Evolutionary conservation across 2,329 filamentous ascomycete genomes (phyloP).

Genomic region (Beauveria sp.): DNA sequence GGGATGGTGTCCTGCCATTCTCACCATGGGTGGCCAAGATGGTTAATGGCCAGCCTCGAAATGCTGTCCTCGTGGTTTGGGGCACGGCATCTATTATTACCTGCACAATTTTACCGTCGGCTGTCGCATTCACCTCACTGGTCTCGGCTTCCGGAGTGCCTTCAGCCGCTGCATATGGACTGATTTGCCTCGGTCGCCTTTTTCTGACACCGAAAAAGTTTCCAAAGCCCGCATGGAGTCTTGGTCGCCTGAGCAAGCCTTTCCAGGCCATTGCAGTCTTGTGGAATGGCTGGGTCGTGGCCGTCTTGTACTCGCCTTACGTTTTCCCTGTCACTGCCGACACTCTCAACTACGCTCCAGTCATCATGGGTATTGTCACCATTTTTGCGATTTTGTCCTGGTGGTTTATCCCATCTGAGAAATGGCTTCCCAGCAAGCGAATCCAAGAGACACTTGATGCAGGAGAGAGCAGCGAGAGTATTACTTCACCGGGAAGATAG

Average conservation of each 20-base stretch:
- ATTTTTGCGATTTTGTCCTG: conserved; percentile 40
- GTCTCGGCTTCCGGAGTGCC: conserved; percentile 46
- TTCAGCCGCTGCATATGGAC: conserved; percentile 42
- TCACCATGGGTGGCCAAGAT: conserved; percentile 51
- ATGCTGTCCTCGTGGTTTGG: conserved; percentile 53
- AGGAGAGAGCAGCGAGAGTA: neutral
- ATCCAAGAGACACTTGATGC: conserved; percentile 30
- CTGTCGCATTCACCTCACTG: conserved; percentile 45
- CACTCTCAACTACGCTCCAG: conserved; percentile 41
- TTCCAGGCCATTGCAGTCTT: conserved; percentile 39
- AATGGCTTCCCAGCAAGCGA: conserved; percentile 36
- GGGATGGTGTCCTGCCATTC: conserved; percentile 53
- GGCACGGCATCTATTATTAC: conserved; percentile 44
- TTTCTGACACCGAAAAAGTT: conserved; percentile 40
- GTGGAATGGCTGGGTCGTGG: conserved; percentile 44
- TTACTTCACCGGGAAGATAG: no score
- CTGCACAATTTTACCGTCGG: conserved; percentile 51
- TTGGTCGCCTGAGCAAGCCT: conserved; percentile 35
- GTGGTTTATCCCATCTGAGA: conserved; percentile 38
- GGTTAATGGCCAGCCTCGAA: conserved; percentile 47
- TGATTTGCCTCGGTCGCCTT: conserved; percentile 41
- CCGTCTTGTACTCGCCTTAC: conserved; percentile 39
- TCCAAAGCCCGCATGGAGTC: conserved; percentile 38
- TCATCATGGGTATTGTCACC: conserved; percentile 43
- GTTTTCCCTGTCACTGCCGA: conserved; percentile 34